Percentiles rank a stretch among this genome's conserved stretches.
These are phyloP conservation scores for Saccharomyces hybrid DNA, from an alignment of 1,139 yeast species.

Conservation along the genomic window DNA sequence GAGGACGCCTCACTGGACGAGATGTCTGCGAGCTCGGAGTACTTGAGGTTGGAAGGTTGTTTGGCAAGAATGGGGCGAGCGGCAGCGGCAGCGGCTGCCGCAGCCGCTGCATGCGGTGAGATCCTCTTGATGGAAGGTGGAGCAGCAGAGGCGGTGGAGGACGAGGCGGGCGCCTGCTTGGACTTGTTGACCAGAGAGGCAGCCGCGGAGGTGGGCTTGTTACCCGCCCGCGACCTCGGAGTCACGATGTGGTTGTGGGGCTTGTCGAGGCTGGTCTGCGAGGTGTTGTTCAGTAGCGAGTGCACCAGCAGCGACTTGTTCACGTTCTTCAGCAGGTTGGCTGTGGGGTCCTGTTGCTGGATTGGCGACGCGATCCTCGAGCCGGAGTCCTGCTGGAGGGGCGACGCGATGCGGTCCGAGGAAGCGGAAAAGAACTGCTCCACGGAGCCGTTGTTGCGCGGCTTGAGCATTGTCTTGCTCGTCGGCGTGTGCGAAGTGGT, in stretches of 20 bases:
- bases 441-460: conserved; percentile 14
- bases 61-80: background rate
- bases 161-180: background rate
- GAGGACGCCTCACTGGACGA: background rate
- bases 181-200: background rate
- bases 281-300: conserved; percentile 15
- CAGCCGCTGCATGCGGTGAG: background rate
- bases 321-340: conserved; percentile 19
- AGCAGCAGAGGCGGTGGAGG: background rate
- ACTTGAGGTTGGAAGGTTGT: background rate
- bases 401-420: conserved; percentile 6
- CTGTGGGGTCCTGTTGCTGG: conserved; percentile 14
- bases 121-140: background rate
- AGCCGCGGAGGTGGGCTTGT: background rate
- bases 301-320: conserved; percentile 19
- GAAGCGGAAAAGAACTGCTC: conserved; percentile 22
- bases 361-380: conserved; percentile 4
- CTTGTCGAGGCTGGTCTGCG: conserved; percentile 15
- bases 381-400: conserved; percentile 5
- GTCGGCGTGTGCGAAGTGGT: conserved; percentile 15
- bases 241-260: conserved; percentile 23
- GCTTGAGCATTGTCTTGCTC: background rate
- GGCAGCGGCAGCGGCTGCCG: background rate
- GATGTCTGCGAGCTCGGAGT: background rate
- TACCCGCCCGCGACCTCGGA: conserved; percentile 23